phyloP scores from a whole-genome alignment of 768 basidiomycete genomes.

The Dendrothele bispora region DNA sequence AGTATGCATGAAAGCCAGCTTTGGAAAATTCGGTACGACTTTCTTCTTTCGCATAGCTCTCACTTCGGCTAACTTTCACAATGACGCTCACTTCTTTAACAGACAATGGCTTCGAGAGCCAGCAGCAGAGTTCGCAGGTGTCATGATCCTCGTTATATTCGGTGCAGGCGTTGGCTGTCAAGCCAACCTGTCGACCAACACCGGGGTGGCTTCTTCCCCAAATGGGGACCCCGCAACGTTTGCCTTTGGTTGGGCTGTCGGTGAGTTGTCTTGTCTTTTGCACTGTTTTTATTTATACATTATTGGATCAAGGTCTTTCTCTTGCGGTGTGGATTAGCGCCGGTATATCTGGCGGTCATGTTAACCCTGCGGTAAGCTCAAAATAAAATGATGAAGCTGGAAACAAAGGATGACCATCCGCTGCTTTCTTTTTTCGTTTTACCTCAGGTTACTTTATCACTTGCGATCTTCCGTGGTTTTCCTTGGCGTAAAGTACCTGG shows the following conservation, averaged over 20 bases:
- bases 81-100: no score
- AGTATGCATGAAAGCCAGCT: no score
- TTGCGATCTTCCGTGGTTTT: slow-evolving; percentile 71
- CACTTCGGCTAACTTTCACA: no score
- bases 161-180: slow-evolving; percentile 51
- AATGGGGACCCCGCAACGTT: slow-evolving; percentile 53
- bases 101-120: slow-evolving; percentile 34
- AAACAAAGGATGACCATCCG: neutral
- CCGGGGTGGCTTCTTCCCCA: slow-evolving; percentile 37
- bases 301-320: slow-evolving; percentile 41
- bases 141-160: slow-evolving; percentile 53
- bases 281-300: neutral
- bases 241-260: slow-evolving; percentile 44
- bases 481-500: slow-evolving; percentile 80
- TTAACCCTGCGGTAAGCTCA: slow-evolving; percentile 34
- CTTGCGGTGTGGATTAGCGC: slow-evolving; percentile 49
- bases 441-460: slow-evolving; percentile 61
- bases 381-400: neutral
- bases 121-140: slow-evolving; percentile 56
- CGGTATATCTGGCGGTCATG: slow-evolving; percentile 52
- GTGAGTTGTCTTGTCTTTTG: slow-evolving; percentile 16
- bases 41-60: no score
- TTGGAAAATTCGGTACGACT: no score
- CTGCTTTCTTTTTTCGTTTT: neutral
- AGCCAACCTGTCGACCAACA: slow-evolving; percentile 41